A percentile compares a stretch with the other conserved stretches of the same genome.
phyloP scores from a whole-genome alignment of 805 yeast genomes.

The Candida khao-thaluensis region DNA sequence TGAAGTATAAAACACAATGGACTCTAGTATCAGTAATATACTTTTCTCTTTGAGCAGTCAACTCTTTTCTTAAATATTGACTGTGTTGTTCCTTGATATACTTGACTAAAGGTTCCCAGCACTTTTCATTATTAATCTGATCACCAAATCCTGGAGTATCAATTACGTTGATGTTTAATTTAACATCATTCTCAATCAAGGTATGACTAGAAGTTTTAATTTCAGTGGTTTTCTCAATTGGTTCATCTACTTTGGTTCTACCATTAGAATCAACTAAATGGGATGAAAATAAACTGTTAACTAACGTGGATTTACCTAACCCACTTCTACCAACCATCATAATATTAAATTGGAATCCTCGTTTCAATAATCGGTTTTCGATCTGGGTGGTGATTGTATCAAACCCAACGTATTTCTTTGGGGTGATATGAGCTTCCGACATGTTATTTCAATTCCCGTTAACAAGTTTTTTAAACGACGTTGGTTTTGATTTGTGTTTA shows the following conservation, averaged over 20 bases:
- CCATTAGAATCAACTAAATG: constrained; percentile 75
- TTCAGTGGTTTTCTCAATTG: constrained; percentile 83
- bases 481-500: constrained; percentile 5
- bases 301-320: constrained; percentile 87
- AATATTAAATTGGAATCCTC: constrained; percentile 91
- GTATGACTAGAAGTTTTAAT: constrained; percentile 69
- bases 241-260: constrained; percentile 63
- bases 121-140: constrained; percentile 89
- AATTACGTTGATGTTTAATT: constrained; percentile 79
- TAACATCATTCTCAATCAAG: constrained; percentile 82
- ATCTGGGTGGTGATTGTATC: constrained; percentile 95
- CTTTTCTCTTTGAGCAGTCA: constrained; percentile 90
- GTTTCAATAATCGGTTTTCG: constrained; percentile 84
- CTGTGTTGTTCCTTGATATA: constrained; percentile 95
- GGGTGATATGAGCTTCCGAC: constrained; percentile 1
- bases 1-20: constrained; percentile 88
- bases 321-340: constrained; percentile 94
- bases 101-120: constrained; percentile 95
- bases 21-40: constrained; percentile 84
- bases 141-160: constrained; percentile 99
- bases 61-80: constrained; percentile 84
- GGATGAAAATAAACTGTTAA: constrained; percentile 87
- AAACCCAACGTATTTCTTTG: constrained; percentile 80
- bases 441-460: neutral
- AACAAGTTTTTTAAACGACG: neutral